Conservation (phyloP, 2,329 filamentous ascomycete genomes). For the Xylariaceae sp. region DNA sequence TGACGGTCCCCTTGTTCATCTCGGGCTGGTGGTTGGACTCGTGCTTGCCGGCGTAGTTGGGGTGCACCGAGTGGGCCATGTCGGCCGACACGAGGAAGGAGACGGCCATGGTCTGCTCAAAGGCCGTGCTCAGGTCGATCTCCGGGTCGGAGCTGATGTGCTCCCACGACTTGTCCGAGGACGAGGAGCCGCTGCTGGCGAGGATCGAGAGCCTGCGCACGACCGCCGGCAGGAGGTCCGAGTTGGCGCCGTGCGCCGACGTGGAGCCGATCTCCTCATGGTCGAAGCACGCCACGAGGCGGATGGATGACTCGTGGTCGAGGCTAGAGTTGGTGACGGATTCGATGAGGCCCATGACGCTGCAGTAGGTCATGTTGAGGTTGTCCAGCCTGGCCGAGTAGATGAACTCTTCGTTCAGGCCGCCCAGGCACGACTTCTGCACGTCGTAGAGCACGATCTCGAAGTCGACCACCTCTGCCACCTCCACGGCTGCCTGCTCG, state of each 20-base stretch:
- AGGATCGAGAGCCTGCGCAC: constrained; percentile 81
- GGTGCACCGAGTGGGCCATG: constrained; percentile 95
- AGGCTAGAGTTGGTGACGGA: constrained; percentile 64
- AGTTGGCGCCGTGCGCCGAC: constrained; percentile 89
- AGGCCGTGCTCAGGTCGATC: constrained; percentile 67
- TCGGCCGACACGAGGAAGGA: constrained; percentile 95
- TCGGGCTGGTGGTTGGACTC: constrained; percentile 84
- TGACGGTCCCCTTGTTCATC: constrained; percentile 94
- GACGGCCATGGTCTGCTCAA: constrained; percentile 84
- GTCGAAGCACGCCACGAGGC: constrained; percentile 91
- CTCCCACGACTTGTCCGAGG: constrained; percentile 62
- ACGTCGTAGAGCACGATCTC: constrained; percentile 97
- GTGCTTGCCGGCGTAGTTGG: constrained; percentile 90
- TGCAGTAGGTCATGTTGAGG: constrained; percentile 92
- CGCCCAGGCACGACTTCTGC: constrained; percentile 83
- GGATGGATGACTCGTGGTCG: constrained; percentile 72
- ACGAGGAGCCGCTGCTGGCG: constrained; percentile 48
- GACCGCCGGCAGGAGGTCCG: constrained; percentile 82
- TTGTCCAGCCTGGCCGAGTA: constrained; percentile 96
- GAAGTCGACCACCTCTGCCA: constrained; percentile 79
- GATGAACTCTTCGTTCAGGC: constrained; percentile 88
- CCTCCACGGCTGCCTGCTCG: constrained; percentile 64
- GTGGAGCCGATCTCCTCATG: constrained; percentile 95
- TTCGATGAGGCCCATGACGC: constrained; percentile 75
- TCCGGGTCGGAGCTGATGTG: constrained; percentile 47